A percentile compares a stretch with the other conserved stretches of the same genome.
These are phyloP conservation scores for Globisporangium uncinulatum DNA, from an alignment of 352 stramenopile species.

Conservation along the genomic window DNA sequence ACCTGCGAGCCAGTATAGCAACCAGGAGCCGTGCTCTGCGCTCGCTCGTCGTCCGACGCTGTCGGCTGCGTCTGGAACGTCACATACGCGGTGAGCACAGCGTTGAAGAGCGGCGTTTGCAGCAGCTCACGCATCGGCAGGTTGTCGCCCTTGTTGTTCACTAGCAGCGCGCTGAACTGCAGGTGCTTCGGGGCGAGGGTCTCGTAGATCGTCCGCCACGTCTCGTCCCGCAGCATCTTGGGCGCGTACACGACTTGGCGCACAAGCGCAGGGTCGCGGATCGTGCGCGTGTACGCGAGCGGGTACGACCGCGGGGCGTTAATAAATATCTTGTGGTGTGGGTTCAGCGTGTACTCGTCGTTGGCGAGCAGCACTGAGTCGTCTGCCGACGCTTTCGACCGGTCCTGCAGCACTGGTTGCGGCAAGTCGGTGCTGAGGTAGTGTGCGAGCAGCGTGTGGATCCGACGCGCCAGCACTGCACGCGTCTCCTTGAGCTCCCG, in stretches of 20 bases:
- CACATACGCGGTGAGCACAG: conserved; percentile 60
- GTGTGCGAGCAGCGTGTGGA: conserved; percentile 59
- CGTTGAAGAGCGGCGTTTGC: conserved; percentile 51
- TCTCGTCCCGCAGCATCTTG: conserved; percentile 70
- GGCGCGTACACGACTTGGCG: conserved; percentile 51
- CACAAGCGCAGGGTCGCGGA: conserved; percentile 34
- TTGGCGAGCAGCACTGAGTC: conserved; percentile 30
- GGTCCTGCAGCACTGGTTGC: conserved; percentile 54
- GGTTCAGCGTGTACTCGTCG: conserved; percentile 65
- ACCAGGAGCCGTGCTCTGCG: background rate
- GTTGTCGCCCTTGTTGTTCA: conserved; percentile 57
- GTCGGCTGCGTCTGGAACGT: conserved; percentile 29
- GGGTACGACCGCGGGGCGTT: conserved; percentile 66
- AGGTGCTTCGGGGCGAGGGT: conserved; percentile 45
- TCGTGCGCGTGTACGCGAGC: conserved; percentile 36
- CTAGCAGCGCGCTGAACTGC: conserved; percentile 47
- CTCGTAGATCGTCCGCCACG: conserved; percentile 69
- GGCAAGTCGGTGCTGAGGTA: conserved; percentile 65
- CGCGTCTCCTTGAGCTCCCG: conserved; percentile 48
- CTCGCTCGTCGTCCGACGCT: conserved; percentile 6
- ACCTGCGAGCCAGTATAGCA: background rate
- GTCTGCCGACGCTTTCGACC: conserved; percentile 26
- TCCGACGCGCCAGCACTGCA: conserved; percentile 45
- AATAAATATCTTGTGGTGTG: conserved; percentile 83
- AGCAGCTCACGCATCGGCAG: conserved; percentile 61